These are phyloP conservation scores for Daldinia grandis DNA, from an alignment of 495 filamentous ascomycete genomes.

Conservation along the genomic window DNA sequence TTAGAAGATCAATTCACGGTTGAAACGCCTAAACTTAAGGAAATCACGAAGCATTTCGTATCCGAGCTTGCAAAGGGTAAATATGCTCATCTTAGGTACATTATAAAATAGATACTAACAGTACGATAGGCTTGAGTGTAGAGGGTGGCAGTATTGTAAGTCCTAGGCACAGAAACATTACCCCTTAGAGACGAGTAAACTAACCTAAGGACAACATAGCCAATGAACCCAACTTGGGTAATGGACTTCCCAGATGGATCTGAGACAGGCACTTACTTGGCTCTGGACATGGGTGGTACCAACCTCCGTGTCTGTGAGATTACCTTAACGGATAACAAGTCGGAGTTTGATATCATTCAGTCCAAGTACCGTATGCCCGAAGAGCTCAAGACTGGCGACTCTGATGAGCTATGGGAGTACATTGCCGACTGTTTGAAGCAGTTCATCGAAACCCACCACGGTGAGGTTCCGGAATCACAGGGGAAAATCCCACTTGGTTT, in stretches of 20 bases:
- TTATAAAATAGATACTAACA: constrained; percentile 20
- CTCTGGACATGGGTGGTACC: constrained; percentile 98
- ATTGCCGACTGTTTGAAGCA: constrained; percentile 97
- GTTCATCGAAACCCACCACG: constrained; percentile 92
- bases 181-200: constrained; percentile 23
- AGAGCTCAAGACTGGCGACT: constrained; percentile 88
- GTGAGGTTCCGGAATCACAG: constrained; percentile 65
- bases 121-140: constrained; percentile 71
- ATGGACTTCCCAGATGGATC: constrained; percentile 90
- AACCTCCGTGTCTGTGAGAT: constrained; percentile 98
- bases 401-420: constrained; percentile 96
- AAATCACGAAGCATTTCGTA: constrained; percentile 88
- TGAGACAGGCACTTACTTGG: constrained; percentile 90
- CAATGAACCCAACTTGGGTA: constrained; percentile 99
- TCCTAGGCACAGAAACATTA: constrained; percentile 21
- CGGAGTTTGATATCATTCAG: constrained; percentile 98
- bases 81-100: constrained; percentile 31
- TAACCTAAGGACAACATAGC: constrained; percentile 59
- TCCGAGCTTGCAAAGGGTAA: constrained; percentile 87
- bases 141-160: constrained; percentile 94
- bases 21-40: constrained; percentile 79
- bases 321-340: constrained; percentile 85
- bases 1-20: constrained; percentile 90
- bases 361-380: constrained; percentile 98
- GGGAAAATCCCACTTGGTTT: constrained; percentile 84